Evolutionary conservation across 2,329 filamentous ascomycete species (phyloP).

Genomic region (Colletotrichum eremochloae): DNA sequence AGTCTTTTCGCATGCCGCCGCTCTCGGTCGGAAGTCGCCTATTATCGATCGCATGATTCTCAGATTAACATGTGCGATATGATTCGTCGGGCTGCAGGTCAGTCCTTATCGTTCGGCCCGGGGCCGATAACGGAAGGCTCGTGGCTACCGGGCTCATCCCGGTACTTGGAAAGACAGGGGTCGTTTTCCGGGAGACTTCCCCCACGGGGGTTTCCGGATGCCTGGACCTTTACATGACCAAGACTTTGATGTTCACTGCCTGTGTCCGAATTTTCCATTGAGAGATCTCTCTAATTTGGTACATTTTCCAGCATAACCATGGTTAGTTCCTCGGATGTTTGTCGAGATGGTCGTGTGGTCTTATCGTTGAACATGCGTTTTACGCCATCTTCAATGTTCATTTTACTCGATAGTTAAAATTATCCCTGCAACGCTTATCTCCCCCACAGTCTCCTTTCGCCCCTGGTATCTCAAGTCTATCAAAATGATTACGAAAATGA

Average conservation of each 20-base stretch:
- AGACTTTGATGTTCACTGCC: not conserved
- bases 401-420: not conserved
- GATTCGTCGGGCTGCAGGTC: conserved; percentile 14
- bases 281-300: too few relatives aligned
- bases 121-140: conserved; percentile 31
- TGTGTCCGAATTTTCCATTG: not conserved
- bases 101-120: conserved; percentile 29
- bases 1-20: conserved; percentile 9
- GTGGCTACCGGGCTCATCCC: conserved; percentile 28
- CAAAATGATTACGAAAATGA: conserved; percentile 10
- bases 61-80: conserved; percentile 31
- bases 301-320: not conserved
- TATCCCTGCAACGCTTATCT: conserved; percentile 37
- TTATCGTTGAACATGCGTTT: not conserved
- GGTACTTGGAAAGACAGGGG: conserved; percentile 17
- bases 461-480: conserved; percentile 30
- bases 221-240: not conserved
- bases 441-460: conserved; percentile 24
- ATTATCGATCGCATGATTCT: conserved; percentile 21
- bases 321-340: too few relatives aligned
- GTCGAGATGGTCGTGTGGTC: not conserved
- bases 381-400: too few relatives aligned
- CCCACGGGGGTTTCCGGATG: not conserved
- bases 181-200: conserved; percentile 10
- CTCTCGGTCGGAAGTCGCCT: conserved; percentile 23